These are phyloP conservation scores for Salix caprea DNA, from an alignment of 345 rosid species.

Conservation along the genomic window DNA sequence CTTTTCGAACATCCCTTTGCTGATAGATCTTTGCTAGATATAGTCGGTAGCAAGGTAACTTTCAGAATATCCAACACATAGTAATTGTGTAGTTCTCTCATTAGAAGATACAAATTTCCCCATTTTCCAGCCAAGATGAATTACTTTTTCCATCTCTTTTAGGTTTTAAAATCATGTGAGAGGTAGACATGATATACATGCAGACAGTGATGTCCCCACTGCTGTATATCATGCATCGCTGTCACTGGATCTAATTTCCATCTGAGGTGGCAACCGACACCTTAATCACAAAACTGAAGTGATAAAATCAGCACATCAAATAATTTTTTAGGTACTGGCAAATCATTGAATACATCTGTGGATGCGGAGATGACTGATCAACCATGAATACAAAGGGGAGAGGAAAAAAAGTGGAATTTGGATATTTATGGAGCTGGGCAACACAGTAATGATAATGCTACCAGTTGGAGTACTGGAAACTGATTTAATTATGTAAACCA, in stretches of 20 bases:
- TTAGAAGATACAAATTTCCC: neutral
- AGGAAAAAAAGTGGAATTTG: neutral
- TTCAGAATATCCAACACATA: neutral
- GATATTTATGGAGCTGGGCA: too few relatives aligned
- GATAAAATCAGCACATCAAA: neutral
- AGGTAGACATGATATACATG: neutral
- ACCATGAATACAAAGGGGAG: neutral
- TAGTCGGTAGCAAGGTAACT: constrained; percentile 77
- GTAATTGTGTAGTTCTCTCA: neutral
- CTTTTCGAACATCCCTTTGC: constrained; percentile 72
- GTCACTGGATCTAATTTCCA: neutral
- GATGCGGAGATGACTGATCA: neutral
- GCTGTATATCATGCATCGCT: neutral
- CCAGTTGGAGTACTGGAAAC: too few relatives aligned
- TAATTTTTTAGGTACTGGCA: neutral
- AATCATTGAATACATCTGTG: neutral
- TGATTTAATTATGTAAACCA: neutral
- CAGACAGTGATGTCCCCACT: neutral
- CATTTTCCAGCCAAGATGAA: neutral
- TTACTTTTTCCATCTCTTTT: neutral
- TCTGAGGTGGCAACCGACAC: neutral
- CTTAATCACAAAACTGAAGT: neutral
- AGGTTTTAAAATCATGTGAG: neutral
- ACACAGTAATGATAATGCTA: too few relatives aligned
- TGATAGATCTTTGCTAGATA: constrained; percentile 57